A percentile compares a stretch with the other conserved stretches of the same genome.
These are phyloP conservation scores for Cyberlindnera veronae DNA, from an alignment of 805 yeast species.

Conservation along the genomic window DNA sequence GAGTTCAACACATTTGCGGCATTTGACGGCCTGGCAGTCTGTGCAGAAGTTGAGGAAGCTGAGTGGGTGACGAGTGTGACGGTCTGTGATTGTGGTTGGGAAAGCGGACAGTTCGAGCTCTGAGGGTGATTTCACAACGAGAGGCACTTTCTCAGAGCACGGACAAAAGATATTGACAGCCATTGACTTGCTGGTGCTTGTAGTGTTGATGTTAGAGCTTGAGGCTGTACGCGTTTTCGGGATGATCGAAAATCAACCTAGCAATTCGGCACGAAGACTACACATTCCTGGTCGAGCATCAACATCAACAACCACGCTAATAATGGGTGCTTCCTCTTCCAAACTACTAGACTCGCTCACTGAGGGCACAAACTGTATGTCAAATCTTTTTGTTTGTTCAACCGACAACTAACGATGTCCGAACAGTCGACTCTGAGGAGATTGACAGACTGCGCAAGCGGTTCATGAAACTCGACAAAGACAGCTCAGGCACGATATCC, in stretches of 20 bases:
- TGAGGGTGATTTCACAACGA: constrained; percentile 2
- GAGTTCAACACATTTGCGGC: constrained; percentile 27
- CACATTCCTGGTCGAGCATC: too few relatives aligned
- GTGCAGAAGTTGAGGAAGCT: constrained; percentile 23
- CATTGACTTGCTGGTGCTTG: too few relatives aligned
- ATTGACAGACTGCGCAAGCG: constrained; percentile 87
- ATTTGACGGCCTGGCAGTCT: constrained; percentile 26
- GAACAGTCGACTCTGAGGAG: constrained; percentile 75
- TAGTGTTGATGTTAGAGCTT: too few relatives aligned
- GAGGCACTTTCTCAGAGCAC: constrained; percentile 23
- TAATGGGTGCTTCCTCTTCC: constrained; percentile 57
- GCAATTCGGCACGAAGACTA: too few relatives aligned
- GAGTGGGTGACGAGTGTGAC: constrained; percentile 18
- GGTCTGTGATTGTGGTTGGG: constrained; percentile 23
- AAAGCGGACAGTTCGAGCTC: constrained; percentile 16
- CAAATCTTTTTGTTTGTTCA: too few relatives aligned
- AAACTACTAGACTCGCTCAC: constrained; percentile 63
- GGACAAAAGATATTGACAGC: constrained; percentile 26
- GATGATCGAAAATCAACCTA: neutral
- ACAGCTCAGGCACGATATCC: constrained; percentile 88
- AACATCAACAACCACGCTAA: neutral
- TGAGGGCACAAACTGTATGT: constrained; percentile 74
- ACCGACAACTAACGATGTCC: too few relatives aligned
- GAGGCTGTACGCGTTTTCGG: neutral
- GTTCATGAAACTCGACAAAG: constrained; percentile 92